Percentiles rank a stretch among this genome's conserved stretches.
These are phyloP conservation scores for Metschnikowia henanensis DNA, from an alignment of 805 yeast genomes.

Conservation along the genomic window DNA sequence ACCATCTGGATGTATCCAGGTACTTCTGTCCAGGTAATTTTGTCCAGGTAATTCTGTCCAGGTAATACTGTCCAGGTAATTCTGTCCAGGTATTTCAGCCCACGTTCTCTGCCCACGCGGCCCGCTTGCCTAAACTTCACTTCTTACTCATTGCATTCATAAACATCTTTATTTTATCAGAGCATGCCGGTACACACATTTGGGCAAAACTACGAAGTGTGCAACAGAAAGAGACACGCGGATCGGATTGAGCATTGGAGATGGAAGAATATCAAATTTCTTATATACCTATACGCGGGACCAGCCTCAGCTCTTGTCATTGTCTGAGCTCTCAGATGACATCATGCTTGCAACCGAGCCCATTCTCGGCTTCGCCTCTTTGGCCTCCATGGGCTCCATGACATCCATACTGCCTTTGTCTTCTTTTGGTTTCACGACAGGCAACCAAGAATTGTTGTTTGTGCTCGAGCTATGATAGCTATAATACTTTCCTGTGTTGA, in stretches of 20 bases:
- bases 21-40: neutral
- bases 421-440: conserved; percentile 15
- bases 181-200: neutral
- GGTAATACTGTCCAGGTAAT: too few relatives aligned
- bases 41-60: too few relatives aligned
- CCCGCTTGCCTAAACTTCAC: conserved; percentile 5
- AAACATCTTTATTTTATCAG: neutral
- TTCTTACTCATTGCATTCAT: conserved; percentile 4
- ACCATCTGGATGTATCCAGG: too few relatives aligned
- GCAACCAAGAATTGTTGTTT: conserved; percentile 42
- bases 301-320: neutral
- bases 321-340: conserved; percentile 9
- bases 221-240: too few relatives aligned
- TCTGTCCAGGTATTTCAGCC: too few relatives aligned
- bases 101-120: too few relatives aligned
- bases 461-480: conserved; percentile 36
- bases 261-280: too few relatives aligned
- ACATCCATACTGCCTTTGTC: conserved; percentile 5
- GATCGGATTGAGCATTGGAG: too few relatives aligned
- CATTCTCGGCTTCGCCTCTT: conserved; percentile 11
- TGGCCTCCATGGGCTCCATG: conserved; percentile 10
- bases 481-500: conserved; percentile 38
- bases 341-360: conserved; percentile 8
- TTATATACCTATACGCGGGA: too few relatives aligned
- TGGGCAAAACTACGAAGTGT: too few relatives aligned